A percentile compares a stretch with the other conserved stretches of the same genome.
phyloP scores from a whole-genome alignment of 345 rosid species.

The Erucastrum elatum region DNA sequence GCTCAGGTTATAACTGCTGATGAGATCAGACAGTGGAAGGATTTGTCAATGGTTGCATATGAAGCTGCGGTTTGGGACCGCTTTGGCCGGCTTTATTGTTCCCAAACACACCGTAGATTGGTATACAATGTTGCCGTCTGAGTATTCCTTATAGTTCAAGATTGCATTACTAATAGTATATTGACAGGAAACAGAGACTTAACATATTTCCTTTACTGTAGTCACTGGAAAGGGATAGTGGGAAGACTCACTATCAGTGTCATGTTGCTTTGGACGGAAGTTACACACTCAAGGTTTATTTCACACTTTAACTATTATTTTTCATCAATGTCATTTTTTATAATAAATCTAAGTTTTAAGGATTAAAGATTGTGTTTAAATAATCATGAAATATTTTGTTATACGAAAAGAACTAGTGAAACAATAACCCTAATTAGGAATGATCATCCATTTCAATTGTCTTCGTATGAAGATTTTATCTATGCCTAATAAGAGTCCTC shows the following conservation, averaged over 20 bases:
- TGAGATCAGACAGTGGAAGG: background rate
- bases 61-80: background rate
- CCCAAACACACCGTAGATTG: background rate
- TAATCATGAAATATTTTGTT: too few relatives aligned
- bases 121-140: background rate
- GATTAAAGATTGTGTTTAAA: background rate
- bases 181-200: background rate
- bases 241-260: background rate
- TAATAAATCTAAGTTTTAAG: background rate
- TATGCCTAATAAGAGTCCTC: background rate
- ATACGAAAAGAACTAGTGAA: background rate
- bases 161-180: background rate
- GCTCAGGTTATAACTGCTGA: background rate
- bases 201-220: background rate
- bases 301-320: background rate
- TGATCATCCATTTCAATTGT: background rate
- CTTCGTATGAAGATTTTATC: too few relatives aligned
- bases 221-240: background rate
- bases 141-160: background rate
- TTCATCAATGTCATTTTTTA: background rate
- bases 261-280: constrained; percentile 30
- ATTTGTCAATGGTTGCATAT: background rate
- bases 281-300: constrained; percentile 45
- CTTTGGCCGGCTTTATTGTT: background rate
- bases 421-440: too few relatives aligned